Percentiles rank a stretch among this genome's conserved stretches.
These are phyloP conservation scores for Nakazawaea holstii DNA, from an alignment of 805 yeast species.

Conservation along the genomic window DNA sequence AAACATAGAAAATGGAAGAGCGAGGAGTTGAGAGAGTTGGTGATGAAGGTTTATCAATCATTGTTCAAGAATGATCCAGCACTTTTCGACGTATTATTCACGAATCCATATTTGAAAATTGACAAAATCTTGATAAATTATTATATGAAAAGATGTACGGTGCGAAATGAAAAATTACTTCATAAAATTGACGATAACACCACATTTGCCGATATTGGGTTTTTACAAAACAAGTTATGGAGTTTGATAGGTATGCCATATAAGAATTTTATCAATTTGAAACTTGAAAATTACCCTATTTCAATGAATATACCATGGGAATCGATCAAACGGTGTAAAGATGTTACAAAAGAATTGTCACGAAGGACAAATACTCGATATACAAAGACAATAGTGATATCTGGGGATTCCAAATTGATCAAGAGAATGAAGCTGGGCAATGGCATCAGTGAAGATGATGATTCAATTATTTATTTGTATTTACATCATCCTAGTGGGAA, in stretches of 20 bases:
- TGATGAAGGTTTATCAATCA: slow-evolving; percentile 1
- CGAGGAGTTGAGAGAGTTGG: not conserved
- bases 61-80: not conserved
- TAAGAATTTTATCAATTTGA: not conserved
- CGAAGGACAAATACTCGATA: too few relatives aligned
- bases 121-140: not conserved
- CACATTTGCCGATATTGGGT: not conserved
- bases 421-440: too few relatives aligned
- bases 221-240: not conserved
- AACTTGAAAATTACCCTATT: too few relatives aligned
- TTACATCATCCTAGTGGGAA: too few relatives aligned
- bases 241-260: not conserved
- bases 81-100: slow-evolving; percentile 3
- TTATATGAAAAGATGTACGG: not conserved
- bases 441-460: too few relatives aligned
- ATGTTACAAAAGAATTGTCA: too few relatives aligned
- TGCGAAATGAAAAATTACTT: not conserved
- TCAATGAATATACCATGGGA: too few relatives aligned
- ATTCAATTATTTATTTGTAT: too few relatives aligned
- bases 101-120: slow-evolving; percentile 6
- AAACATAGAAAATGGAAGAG: not conserved
- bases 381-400: too few relatives aligned
- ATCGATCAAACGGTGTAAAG: too few relatives aligned
- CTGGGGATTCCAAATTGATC: too few relatives aligned
- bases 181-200: not conserved